phyloP scores from a whole-genome alignment of 1,284 basidiomycete species.

The Cryptococcus maquisensis region DNA sequence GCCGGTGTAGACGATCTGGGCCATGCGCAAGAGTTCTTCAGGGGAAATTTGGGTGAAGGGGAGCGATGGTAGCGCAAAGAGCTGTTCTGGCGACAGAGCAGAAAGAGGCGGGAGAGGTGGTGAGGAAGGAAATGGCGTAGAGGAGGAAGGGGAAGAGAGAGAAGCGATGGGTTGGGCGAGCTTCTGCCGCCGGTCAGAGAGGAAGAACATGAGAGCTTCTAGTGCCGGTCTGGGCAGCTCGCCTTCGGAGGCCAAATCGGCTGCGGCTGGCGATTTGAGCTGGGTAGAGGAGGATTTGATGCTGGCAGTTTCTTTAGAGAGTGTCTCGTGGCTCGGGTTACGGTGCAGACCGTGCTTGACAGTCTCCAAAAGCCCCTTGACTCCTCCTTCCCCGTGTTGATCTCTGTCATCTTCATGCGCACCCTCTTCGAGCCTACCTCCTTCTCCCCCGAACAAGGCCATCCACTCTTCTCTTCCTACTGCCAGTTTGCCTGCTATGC shows the following conservation, averaged over 20 bases:
- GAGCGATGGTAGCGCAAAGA: conserved; percentile 63
- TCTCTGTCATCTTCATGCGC: conserved; percentile 19
- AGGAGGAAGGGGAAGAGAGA: conserved; percentile 60
- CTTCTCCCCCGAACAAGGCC: conserved; percentile 74
- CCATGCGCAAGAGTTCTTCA: conserved; percentile 75
- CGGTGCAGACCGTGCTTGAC: no score
- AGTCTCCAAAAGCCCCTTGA: no score
- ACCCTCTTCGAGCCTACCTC: conserved; percentile 14
- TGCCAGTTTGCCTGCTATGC: conserved; percentile 72
- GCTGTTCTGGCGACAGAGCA: conserved; percentile 58
- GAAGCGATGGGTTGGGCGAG: conserved; percentile 67
- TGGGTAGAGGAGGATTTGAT: conserved; percentile 1
- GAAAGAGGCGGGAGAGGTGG: conserved; percentile 51
- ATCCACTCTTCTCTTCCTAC: conserved; percentile 71
- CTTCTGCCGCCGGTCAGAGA: conserved; percentile 81
- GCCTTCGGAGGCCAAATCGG: background rate
- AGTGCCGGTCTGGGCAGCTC: conserved; percentile 40
- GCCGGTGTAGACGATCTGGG: conserved; percentile 92
- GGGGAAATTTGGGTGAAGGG: conserved; percentile 66
- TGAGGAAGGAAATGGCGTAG: conserved; percentile 36
- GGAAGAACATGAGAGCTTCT: conserved; percentile 54
- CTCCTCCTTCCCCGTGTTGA: conserved; percentile 12
- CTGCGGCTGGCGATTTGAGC: no score
- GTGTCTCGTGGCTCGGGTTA: no score
- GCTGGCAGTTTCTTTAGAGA: conserved; percentile 4